A percentile compares a stretch with the other conserved stretches of the same genome.
Evolutionary conservation across 192 early-diverging fungal species (phyloP).

Genomic region (Glomus cerebriforme): DNA sequence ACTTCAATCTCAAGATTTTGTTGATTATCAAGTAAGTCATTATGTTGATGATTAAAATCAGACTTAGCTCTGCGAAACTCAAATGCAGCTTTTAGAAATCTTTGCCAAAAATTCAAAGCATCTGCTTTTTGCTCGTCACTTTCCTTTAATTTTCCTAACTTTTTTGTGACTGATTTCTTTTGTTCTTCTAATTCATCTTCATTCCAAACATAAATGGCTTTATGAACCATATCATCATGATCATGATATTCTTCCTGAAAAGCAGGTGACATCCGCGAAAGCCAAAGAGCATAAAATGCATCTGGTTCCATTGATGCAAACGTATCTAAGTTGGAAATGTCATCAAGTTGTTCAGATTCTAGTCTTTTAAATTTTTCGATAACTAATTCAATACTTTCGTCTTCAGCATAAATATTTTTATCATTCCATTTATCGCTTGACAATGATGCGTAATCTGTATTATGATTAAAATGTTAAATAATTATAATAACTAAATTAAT

Average conservation of each 20-base stretch:
- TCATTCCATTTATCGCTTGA: slow-evolving; percentile 19
- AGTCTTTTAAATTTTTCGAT: slow-evolving; percentile 48
- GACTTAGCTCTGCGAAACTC: slow-evolving; percentile 14
- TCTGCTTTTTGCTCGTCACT: slow-evolving; percentile 40
- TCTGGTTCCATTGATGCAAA: slow-evolving; percentile 18
- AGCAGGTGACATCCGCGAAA: slow-evolving; percentile 33
- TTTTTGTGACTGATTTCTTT: slow-evolving; percentile 36
- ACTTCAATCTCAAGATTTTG: not conserved
- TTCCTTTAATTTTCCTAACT: slow-evolving; percentile 48
- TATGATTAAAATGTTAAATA: not conserved
- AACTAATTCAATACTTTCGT: slow-evolving; percentile 49
- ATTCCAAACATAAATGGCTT: slow-evolving; percentile 41
- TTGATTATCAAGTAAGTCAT: not conserved
- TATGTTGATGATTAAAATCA: not conserved
- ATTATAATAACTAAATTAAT: not conserved
- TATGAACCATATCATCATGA: slow-evolving; percentile 40
- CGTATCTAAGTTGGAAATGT: not conserved
- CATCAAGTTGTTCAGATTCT: slow-evolving; percentile 32
- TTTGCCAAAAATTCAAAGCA: slow-evolving; percentile 41
- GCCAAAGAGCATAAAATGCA: slow-evolving; percentile 40
- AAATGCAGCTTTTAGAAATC: slow-evolving; percentile 40
- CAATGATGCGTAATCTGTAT: not conserved
- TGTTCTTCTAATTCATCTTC: slow-evolving; percentile 37
- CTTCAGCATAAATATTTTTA: slow-evolving; percentile 47
- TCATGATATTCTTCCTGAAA: slow-evolving; percentile 41